Conservation (phyloP, 2,329 filamentous ascomycete genomes). For the Pseudogymnoascus sp. region DNA sequence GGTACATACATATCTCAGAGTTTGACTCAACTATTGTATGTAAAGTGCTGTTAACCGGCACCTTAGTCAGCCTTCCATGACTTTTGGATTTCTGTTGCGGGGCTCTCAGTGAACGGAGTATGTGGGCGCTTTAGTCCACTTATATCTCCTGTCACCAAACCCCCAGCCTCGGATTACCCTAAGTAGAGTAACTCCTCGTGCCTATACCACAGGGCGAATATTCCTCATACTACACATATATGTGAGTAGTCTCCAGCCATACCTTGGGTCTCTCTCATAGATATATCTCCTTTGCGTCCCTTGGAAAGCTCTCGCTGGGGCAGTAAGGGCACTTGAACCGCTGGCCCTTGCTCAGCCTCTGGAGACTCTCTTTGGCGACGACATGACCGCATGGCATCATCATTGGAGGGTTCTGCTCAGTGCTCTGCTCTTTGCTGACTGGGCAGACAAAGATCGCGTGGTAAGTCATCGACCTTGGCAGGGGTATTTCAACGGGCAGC, state of each 20-base stretch:
- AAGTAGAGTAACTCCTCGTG: not conserved
- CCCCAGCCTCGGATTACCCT: not conserved
- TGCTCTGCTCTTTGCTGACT: conserved; percentile 92
- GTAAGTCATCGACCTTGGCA: conserved; percentile 59
- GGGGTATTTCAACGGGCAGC: conserved; percentile 65
- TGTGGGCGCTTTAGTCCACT: not conserved
- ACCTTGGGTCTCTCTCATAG: not conserved
- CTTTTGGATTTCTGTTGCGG: not conserved
- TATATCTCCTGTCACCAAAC: not conserved
- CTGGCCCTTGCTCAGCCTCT: conserved; percentile 67
- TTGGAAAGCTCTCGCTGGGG: conserved; percentile 69
- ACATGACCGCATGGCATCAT: conserved; percentile 96
- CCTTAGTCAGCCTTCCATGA: not conserved
- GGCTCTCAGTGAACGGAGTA: not conserved
- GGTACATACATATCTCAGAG: not conserved
- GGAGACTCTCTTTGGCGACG: conserved; percentile 74
- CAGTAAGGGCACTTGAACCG: conserved; percentile 97
- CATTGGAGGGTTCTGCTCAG: conserved; percentile 88
- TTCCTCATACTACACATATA: not conserved
- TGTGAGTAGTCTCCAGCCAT: not conserved
- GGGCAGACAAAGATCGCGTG: conserved; percentile 98
- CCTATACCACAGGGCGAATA: not conserved
- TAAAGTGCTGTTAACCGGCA: not conserved
- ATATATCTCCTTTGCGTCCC: conserved; percentile 49
- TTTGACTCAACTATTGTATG: not conserved